Conservation (phyloP, 495 filamentous ascomycete species). For the Thermothielavioides terrestris region DNA sequence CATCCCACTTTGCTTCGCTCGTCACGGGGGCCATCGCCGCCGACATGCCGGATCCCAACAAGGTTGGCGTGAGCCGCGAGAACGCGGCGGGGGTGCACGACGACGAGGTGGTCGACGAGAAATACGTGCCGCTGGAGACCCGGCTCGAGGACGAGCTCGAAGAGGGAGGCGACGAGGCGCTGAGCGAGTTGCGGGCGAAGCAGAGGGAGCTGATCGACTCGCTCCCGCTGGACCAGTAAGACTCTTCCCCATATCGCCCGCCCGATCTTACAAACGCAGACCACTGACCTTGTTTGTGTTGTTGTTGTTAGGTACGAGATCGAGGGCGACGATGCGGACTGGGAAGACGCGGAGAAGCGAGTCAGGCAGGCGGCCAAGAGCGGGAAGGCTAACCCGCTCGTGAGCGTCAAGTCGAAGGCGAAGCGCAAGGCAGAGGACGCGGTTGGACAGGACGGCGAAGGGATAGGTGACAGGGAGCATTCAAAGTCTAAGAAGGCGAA, state of each 20-base stretch:
- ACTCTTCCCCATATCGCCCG: conserved; percentile 13
- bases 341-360: conserved; percentile 78
- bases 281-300: too few species aligned
- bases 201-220: conserved; percentile 82
- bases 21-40: conserved; percentile 65
- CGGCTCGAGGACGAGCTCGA: conserved; percentile 78
- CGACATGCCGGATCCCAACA: conserved; percentile 52
- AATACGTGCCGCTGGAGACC: conserved; percentile 60
- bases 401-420: conserved; percentile 71
- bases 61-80: conserved; percentile 44
- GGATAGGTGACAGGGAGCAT: conserved; percentile 44
- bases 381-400: conserved; percentile 56
- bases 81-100: conserved; percentile 48
- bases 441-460: conserved; percentile 51
- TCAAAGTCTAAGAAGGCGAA: conserved; percentile 53
- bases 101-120: conserved; percentile 52
- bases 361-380: conserved; percentile 48
- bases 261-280: too few species aligned
- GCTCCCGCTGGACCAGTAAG: conserved; percentile 80
- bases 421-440: conserved; percentile 73
- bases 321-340: conserved; percentile 57
- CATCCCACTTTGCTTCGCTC: conserved; percentile 63
- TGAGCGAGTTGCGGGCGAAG: conserved; percentile 58
- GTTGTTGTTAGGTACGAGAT: conserved; percentile 84
- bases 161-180: conserved; percentile 68